These are phyloP conservation scores for Cryptococcus neoformans DNA, from an alignment of 1,284 basidiomycete species.

Conservation along the genomic window DNA sequence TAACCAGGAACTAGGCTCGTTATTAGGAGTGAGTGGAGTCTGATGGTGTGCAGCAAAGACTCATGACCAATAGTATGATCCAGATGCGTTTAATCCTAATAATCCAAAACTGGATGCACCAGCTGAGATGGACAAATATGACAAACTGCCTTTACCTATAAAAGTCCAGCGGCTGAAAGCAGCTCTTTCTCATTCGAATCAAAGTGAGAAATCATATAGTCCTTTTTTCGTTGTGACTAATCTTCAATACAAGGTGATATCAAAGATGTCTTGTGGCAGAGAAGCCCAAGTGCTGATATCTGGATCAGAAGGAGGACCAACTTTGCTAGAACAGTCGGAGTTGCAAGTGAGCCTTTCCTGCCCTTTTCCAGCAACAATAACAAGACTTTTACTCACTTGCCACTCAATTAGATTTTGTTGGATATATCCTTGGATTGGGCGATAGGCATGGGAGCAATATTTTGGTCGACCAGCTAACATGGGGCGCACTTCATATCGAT, in stretches of 20 bases:
- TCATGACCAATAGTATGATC: constrained; percentile 24
- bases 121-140: constrained; percentile 36
- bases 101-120: constrained; percentile 26
- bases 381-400: not conserved
- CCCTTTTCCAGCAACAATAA: not conserved
- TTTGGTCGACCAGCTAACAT: constrained; percentile 42
- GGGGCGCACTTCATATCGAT: constrained; percentile 45
- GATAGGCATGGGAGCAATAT: constrained; percentile 45
- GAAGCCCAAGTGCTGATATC: constrained; percentile 37
- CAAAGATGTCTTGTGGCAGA: constrained; percentile 41
- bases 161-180: constrained; percentile 39
- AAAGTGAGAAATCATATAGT: constrained; percentile 21
- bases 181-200: constrained; percentile 37
- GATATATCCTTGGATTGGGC: constrained; percentile 42
- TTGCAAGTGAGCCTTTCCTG: constrained; percentile 25
- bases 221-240: not conserved
- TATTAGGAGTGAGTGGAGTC: constrained; percentile 33
- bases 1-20: constrained; percentile 35
- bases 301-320: constrained; percentile 44
- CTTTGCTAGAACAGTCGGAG: constrained; percentile 43
- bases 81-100: constrained; percentile 17
- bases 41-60: too few relatives aligned
- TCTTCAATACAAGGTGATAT: constrained; percentile 26
- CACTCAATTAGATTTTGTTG: constrained; percentile 32
- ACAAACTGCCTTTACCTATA: constrained; percentile 33